Evolutionary conservation across 805 yeast species (phyloP).

Genomic region (Saccharomycopsis olivae): DNA sequence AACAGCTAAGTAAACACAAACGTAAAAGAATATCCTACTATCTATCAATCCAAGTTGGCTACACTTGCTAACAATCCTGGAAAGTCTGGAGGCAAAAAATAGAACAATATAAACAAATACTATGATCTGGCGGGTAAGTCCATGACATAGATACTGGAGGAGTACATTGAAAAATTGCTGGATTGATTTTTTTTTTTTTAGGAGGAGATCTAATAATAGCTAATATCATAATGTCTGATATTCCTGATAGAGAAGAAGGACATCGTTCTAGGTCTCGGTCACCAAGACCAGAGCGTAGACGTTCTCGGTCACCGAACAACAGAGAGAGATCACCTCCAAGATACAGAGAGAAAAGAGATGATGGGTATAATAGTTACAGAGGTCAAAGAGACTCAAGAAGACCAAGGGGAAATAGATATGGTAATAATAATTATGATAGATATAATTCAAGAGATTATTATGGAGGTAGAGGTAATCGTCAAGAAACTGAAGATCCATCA

Average conservation of each 20-base stretch:
- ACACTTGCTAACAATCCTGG: too few species aligned
- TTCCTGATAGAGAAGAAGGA: neutral
- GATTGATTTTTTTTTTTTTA: too few species aligned
- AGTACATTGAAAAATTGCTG: too few species aligned
- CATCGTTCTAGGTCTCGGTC: slow-evolving; percentile 19
- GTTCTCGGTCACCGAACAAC: slow-evolving; percentile 10
- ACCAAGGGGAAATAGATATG: slow-evolving; percentile 31
- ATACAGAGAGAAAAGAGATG: slow-evolving; percentile 15
- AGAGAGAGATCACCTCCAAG: slow-evolving; percentile 1
- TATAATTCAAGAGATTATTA: slow-evolving; percentile 24
- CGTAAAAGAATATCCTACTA: too few species aligned
- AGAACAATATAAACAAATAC: neutral
- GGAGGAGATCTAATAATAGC: too few species aligned
- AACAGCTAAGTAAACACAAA: too few species aligned
- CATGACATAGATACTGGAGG: too few species aligned
- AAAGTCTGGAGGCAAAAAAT: neutral
- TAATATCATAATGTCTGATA: too few species aligned
- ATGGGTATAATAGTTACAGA: slow-evolving; percentile 20
- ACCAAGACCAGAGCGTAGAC: slow-evolving; percentile 22
- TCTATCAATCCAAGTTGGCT: too few species aligned
- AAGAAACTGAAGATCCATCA: slow-evolving; percentile 19
- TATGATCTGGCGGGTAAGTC: too few species aligned
- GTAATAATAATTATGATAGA: slow-evolving; percentile 14
- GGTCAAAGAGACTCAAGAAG: slow-evolving; percentile 32
- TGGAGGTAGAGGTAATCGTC: slow-evolving; percentile 24